Evolutionary conservation across 768 basidiomycete species (phyloP).

Genomic region (Russula griseocarnosa): DNA sequence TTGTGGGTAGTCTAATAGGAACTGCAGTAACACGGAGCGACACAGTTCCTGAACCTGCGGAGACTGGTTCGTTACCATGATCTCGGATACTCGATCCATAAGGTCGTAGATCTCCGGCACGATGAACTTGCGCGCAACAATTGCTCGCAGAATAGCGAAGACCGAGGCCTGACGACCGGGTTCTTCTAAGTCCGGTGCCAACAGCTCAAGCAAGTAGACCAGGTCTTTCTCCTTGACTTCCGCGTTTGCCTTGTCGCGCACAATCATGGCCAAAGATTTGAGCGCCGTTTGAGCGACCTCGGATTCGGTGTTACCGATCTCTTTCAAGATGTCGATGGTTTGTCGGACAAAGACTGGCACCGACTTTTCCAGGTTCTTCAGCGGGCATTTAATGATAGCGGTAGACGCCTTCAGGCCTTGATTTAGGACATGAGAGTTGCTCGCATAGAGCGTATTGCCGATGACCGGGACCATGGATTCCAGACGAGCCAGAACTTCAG

Average conservation of each 20-base stretch:
- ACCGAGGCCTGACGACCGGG: slow-evolving; percentile 77
- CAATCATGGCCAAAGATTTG: slow-evolving; percentile 76
- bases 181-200: slow-evolving; percentile 89
- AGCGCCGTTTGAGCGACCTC: slow-evolving; percentile 87
- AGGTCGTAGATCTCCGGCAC: slow-evolving; percentile 96
- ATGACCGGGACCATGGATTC: slow-evolving; percentile 83
- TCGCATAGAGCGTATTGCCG: slow-evolving; percentile 90
- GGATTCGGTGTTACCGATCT: slow-evolving; percentile 81
- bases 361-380: slow-evolving; percentile 68
- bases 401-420: slow-evolving; percentile 77
- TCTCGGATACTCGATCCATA: slow-evolving; percentile 88
- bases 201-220: slow-evolving; percentile 76
- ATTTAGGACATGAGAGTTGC: slow-evolving; percentile 65
- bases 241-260: slow-evolving; percentile 83
- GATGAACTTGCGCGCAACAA: slow-evolving; percentile 86
- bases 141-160: slow-evolving; percentile 85
- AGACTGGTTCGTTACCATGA: slow-evolving; percentile 93
- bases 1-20: slow-evolving; percentile 96
- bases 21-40: slow-evolving; percentile 83
- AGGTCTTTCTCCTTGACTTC: slow-evolving; percentile 88
- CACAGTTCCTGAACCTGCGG: slow-evolving; percentile 87
- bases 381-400: slow-evolving; percentile 76
- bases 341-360: slow-evolving; percentile 81
- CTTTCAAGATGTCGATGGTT: slow-evolving; percentile 76
- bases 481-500: slow-evolving; percentile 70